Evolutionary conservation across 495 filamentous ascomycete genomes (phyloP).

Genomic region (Filosporella fistucella): DNA sequence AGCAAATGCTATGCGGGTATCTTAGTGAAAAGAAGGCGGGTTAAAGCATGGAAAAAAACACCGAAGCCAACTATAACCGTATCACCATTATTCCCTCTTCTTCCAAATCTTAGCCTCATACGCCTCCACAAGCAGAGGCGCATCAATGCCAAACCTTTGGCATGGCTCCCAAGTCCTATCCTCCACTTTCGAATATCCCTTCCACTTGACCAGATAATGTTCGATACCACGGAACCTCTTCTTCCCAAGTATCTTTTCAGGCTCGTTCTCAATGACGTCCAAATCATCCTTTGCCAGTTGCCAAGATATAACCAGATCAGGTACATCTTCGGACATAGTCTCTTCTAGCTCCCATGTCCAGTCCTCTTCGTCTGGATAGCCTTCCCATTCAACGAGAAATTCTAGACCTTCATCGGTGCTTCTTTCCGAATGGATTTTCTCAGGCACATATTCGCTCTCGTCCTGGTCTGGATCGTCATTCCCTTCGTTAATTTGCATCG

Average conservation of each 20-base stretch:
- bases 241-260: slow-evolving; percentile 3
- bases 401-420: not conserved
- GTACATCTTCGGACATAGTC: not conserved
- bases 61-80: too few species aligned
- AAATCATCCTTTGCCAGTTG: not conserved
- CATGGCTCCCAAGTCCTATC: slow-evolving; percentile 19
- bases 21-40: too few species aligned
- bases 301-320: slow-evolving; percentile 6
- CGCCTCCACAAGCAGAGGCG: slow-evolving; percentile 9
- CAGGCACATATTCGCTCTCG: not conserved
- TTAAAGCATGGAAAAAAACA: too few species aligned
- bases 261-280: not conserved
- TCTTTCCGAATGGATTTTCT: not conserved
- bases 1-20: too few species aligned
- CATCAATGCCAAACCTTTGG: slow-evolving; percentile 5
- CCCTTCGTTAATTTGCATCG: not conserved
- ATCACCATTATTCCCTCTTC: slow-evolving; percentile 2
- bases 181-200: slow-evolving; percentile 5
- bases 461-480: not conserved
- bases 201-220: slow-evolving; percentile 15
- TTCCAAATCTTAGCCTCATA: slow-evolving; percentile 12
- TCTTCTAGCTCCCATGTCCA: slow-evolving; percentile 13
- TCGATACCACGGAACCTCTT: not conserved
- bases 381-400: slow-evolving; percentile 10
- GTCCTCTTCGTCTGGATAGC: slow-evolving; percentile 8